These are phyloP conservation scores for Craspedostauros australis DNA, from an alignment of 108 stramenopile species.

Conservation along the genomic window DNA sequence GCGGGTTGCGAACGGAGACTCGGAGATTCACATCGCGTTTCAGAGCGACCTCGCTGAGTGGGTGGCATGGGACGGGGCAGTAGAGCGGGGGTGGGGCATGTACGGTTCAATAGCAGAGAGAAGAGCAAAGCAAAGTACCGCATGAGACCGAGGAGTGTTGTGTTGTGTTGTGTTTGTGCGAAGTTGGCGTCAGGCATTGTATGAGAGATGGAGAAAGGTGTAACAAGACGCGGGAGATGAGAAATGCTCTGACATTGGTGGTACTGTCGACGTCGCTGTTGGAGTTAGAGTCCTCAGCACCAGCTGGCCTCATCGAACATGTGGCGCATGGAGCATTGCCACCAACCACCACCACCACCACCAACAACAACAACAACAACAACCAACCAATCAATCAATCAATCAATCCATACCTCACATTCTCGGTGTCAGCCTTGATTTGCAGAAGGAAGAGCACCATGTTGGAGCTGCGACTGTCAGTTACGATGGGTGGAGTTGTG, in stretches of 20 bases:
- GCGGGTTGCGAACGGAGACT: conserved; percentile 61
- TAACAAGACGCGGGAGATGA: neutral
- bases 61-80: neutral
- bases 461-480: no score
- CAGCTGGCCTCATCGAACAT: no score
- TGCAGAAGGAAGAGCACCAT: conserved; percentile 78
- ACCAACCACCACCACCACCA: no score
- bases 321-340: no score
- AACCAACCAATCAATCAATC: no score
- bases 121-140: neutral
- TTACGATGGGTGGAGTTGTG: no score
- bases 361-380: no score
- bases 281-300: no score
- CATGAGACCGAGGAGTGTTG: neutral
- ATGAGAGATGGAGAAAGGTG: neutral
- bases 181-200: no score
- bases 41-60: conserved; percentile 28
- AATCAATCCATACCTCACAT: conserved; percentile 44
- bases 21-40: conserved; percentile 51
- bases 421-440: conserved; percentile 80
- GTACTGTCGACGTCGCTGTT: neutral
- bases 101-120: conserved; percentile 8
- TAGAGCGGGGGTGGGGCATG: no score
- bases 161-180: neutral
- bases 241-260: neutral